Evolutionary conservation across 2,329 filamentous ascomycete genomes (phyloP), one percentile per base, ranked within the genome.

Genomic region (Colletotrichum costaricense): DNA sequence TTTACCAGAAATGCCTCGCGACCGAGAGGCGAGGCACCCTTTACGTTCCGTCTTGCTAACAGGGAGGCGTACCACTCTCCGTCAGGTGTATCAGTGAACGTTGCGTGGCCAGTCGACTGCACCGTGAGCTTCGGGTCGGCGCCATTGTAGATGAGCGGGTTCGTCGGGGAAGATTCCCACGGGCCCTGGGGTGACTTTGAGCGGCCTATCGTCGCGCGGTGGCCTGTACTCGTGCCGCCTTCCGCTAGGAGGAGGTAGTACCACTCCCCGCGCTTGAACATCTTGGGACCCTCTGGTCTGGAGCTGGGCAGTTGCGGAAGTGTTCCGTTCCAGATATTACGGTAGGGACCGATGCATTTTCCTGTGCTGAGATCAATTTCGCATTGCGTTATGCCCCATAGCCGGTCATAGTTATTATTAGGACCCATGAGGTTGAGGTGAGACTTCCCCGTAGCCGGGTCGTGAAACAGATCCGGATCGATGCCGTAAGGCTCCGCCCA

Each of bases 141-240:
- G 14, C 74, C 76, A 59, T 77, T 78, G 72, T 75, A 78, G 30
- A 78, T 72, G 4, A 78, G 79, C 3, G 84, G 84, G 56, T 86
- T 86, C 19, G 78, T 78, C 1, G 84, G 83, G 0, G 81, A 81
- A 2, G 79, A 63, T 55, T 83, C 81, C 83, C 84, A 86, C 3
- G 84, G 84, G 0, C 84, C 84, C 35, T 82, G 77, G 56, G 80
- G 5, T 78, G 80, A 6, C 78, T 76, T 12, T 52, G 75, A 58
- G 76, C 79, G 74, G 80, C 85, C 38, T 2, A 86, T 84, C 77
- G 83, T 86, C 65, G 84, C 83, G 33, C 81, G 81, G 74, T 86
- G 84, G 0, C 83, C 83, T 30, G 79, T 81, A 59, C 85, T 84
- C 7, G 80, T 81, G 5, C 33, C 63, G 24, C 63, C 62, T 5